Evolutionary conservation across 129 eudicot genomes (phyloP), one percentile per base, ranked within the genome.

Genomic region (sunflower (Helianthus annuus)): DNA sequence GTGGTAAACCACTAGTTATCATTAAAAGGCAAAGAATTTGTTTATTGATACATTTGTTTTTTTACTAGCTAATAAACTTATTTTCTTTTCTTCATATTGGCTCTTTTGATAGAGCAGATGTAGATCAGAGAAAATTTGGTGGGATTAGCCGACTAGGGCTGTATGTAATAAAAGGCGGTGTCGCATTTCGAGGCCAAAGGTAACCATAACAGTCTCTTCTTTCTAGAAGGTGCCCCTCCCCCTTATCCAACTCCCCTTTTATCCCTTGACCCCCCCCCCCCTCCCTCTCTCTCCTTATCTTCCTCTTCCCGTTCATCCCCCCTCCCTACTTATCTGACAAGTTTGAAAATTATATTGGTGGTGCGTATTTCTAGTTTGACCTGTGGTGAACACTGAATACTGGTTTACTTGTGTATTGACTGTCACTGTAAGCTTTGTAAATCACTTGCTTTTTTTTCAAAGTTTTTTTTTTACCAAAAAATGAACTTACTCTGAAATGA

Each of bases 71-170:
- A 69, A 48, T 66, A 63, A 69, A 69, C 57, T 67, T 64, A 46
- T 71, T 56, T 62, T 19, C 56, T 68, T 75, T 75, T 75, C 12
- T 74, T 74, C 62, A 74, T 68, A 61, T 63, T 63, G 64, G 58
- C 72, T 76, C 69, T 72, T 80, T 80, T 80, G 77, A 71, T 75
- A 80, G 84, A 76, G 72, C 84, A 80, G 80, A 75, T 80, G 80
- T 76, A 64, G 76, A 75, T 70, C 69, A 66, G 68, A 75, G 73
- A 69, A 74, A 52, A 19, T 66, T 45, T 45, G 77, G 63, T 69
- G 80, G 69, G 60, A 74, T 69, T 80, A 80, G 57, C 68, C 15
- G 44, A 70, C 66, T 79, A 79, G 83, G 83, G 70, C 70, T 79
- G 70, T 79, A 72, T 68, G 70, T 72, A 70, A 65, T 72, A 66